Base-by-base conservation (phyloP, 2,329 filamentous ascomycete genomes). In the Penicillium sp. region DNA sequence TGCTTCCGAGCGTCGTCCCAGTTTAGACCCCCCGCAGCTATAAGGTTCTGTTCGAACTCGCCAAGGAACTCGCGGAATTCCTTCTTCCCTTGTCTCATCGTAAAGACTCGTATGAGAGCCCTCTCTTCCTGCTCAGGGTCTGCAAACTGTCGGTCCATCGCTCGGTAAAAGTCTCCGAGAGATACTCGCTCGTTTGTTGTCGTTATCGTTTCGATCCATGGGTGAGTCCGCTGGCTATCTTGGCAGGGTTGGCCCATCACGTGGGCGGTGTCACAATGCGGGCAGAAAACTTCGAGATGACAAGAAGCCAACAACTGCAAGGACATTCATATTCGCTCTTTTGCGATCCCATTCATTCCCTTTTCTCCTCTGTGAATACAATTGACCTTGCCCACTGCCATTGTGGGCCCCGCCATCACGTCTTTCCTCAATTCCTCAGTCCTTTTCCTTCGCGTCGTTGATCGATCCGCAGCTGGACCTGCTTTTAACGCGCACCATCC, bases 381-480 rank as follows among this genome's bases (percentile, higher is more conserved):
- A 45, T 48, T 45, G 38, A 50, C 22, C 27, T 36, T 39, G 37
- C 35, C 47, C 48, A 32, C 45, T 36, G 22, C 11, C 10, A 6
- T 31, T 36, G 56, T 59, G 52, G 55, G 44, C 44, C 36, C 44
- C 54, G 51, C 46, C 48, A 61, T 50, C 48, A 61, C 57, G 58
- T 55, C 53, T 52, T 44, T 49, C 51, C 36, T 51, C 39, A 44
- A 45, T 30, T 43, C 49, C 28, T 47, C 52, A 46, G 39, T 56
- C 34, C 40, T 64, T 41, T 55, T 68, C 72, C 57, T 70, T 80
- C 78, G 76, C 75, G 60, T 68, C 48, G 47, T 76, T 67, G 63
- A 65, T 60, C 67, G 68, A 59, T 62, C 70, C 69, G 79, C 79
- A 82, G 79, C 79, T 72, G 77, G 80, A 70, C 73, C 79, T 83